phyloP scores from a whole-genome alignment of 495 filamentous ascomycete genomes.

The Pseudomonodictys pantanalensis region DNA sequence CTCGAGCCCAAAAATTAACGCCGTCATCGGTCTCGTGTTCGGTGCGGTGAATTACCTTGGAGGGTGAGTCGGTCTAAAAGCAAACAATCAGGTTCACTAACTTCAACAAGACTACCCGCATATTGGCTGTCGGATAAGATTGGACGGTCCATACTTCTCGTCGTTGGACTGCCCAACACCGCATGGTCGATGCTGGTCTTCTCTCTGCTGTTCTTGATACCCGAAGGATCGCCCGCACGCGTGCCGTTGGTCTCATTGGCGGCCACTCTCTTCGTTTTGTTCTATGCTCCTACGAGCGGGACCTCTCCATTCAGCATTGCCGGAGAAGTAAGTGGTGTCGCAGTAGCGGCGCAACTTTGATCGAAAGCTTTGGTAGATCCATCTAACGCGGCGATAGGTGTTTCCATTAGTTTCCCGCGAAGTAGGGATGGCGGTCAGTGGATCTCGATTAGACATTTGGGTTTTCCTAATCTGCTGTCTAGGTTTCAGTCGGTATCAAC shows the following conservation, averaged over 20 bases:
- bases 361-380: too few species aligned
- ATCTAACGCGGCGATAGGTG: too few species aligned
- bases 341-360: too few species aligned
- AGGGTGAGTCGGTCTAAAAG: too few species aligned
- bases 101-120: conserved; percentile 6
- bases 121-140: conserved; percentile 15
- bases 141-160: conserved; percentile 11
- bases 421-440: conserved; percentile 8
- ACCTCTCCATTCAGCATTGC: conserved; percentile 9
- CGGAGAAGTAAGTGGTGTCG: too few species aligned
- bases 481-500: conserved; percentile 7
- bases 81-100: too few species aligned
- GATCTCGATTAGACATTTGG: background rate
- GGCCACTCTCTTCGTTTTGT: conserved; percentile 5
- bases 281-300: conserved; percentile 17
- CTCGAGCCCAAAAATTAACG: background rate
- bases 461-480: background rate
- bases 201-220: conserved; percentile 8
- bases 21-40: conserved; percentile 8
- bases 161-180: conserved; percentile 8
- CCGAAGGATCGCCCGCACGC: background rate
- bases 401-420: conserved; percentile 15
- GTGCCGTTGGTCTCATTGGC: conserved; percentile 4
- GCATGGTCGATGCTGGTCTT: conserved; percentile 19
- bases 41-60: conserved; percentile 13